Evolutionary conservation across 2,329 filamentous ascomycete genomes (phyloP).

Genomic region (Penicillium sp.): DNA sequence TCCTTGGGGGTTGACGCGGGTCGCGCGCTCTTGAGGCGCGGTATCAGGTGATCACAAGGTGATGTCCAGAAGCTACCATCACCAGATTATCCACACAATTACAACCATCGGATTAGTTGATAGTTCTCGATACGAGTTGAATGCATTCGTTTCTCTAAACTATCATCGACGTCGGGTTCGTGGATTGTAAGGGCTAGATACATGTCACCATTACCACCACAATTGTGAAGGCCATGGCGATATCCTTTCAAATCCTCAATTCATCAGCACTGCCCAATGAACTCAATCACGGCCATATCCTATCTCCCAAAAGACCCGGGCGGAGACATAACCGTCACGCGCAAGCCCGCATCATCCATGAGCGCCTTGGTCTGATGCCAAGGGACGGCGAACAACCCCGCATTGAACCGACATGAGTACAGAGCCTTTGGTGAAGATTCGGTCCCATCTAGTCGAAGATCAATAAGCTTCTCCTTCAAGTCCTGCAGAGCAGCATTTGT

Average conservation of each 20-base stretch:
- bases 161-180: too few species aligned
- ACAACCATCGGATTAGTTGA: not conserved
- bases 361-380: constrained; percentile 54
- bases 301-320: not conserved
- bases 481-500: constrained; percentile 54
- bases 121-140: not conserved
- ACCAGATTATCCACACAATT: not conserved
- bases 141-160: not conserved
- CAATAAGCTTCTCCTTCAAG: constrained; percentile 48
- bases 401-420: constrained; percentile 59
- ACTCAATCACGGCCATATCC: not conserved
- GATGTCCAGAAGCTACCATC: not conserved
- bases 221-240: too few species aligned
- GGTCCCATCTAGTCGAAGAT: constrained; percentile 20
- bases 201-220: not conserved
- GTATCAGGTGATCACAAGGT: constrained; percentile 24
- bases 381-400: constrained; percentile 57
- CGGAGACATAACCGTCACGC: constrained; percentile 39
- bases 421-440: constrained; percentile 36
- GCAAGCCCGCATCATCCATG: constrained; percentile 43
- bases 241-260: not conserved
- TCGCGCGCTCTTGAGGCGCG: constrained; percentile 20
- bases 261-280: not conserved
- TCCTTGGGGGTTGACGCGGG: constrained; percentile 7
- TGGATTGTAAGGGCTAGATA: not conserved